Percentiles rank a stretch among this genome's conserved stretches.
These are phyloP conservation scores for Claviceps maximensis DNA, from an alignment of 2,329 filamentous ascomycete genomes.

Conservation along the genomic window DNA sequence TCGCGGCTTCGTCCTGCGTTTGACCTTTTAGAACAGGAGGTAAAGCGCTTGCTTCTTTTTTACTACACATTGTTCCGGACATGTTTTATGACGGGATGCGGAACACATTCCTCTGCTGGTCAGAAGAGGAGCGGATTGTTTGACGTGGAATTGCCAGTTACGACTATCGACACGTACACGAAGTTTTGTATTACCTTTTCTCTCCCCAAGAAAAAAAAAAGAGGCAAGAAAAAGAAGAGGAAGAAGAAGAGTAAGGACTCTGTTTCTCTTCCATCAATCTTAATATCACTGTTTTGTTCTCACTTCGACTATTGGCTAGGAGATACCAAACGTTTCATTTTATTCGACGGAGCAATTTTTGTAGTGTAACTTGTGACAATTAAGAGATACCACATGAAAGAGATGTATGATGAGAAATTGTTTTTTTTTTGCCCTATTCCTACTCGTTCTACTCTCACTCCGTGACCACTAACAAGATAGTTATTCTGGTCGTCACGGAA, in stretches of 20 bases:
- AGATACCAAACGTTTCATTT: conserved; percentile 4
- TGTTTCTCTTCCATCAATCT: too few relatives aligned
- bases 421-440: background rate
- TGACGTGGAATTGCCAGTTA: background rate
- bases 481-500: too few relatives aligned
- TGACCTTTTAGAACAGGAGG: conserved; percentile 7
- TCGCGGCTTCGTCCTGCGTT: conserved; percentile 9
- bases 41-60: background rate
- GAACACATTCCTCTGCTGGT: background rate
- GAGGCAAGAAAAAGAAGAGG: background rate
- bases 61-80: too few relatives aligned
- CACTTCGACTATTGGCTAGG: background rate
- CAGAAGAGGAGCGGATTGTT: background rate
- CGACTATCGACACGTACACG: background rate
- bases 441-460: too few relatives aligned
- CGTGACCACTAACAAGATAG: too few relatives aligned
- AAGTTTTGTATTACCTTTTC: background rate
- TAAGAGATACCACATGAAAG: conserved; percentile 2
- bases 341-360: background rate
- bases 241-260: background rate
- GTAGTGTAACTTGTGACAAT: background rate
- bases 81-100: background rate
- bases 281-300: background rate
- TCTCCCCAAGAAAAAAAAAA: background rate
- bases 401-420: background rate